Conservation (phyloP, 1,284 basidiomycete genomes). For the Pseudozyma pruni region DNA sequence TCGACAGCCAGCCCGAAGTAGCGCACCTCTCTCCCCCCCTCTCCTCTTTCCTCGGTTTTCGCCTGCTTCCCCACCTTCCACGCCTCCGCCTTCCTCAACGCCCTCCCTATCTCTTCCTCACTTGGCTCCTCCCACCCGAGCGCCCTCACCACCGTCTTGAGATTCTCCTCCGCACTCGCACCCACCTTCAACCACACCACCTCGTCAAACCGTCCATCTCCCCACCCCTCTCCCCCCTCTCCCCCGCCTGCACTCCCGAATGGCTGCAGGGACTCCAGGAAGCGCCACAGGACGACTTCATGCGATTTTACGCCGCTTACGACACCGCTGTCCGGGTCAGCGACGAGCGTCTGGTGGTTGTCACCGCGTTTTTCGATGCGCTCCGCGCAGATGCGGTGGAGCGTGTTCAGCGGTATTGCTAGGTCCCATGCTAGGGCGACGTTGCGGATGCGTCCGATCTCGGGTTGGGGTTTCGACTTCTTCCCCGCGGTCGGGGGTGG, state of each 20-base stretch:
- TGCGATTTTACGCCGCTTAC: slow-evolving; percentile 69
- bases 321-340: slow-evolving; percentile 16
- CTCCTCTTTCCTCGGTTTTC: background rate
- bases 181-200: slow-evolving; percentile 76
- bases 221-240: slow-evolving; percentile 60
- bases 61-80: slow-evolving; percentile 31
- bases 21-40: slow-evolving; percentile 8
- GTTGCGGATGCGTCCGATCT: slow-evolving; percentile 45
- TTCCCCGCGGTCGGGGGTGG: background rate
- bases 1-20: slow-evolving; percentile 60
- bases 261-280: slow-evolving; percentile 74
- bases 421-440: slow-evolving; percentile 58
- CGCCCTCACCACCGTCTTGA: slow-evolving; percentile 16
- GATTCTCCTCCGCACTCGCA: slow-evolving; percentile 65
- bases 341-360: slow-evolving; percentile 62
- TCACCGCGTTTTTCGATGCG: slow-evolving; percentile 56
- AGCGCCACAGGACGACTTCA: slow-evolving; percentile 83
- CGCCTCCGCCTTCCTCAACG: slow-evolving; percentile 26
- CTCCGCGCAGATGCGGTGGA: slow-evolving; percentile 51
- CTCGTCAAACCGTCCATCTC: slow-evolving; percentile 73
- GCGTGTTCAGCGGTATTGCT: slow-evolving; percentile 51
- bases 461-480: slow-evolving; percentile 1
- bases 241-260: slow-evolving; percentile 70
- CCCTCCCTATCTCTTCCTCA: slow-evolving; percentile 11
- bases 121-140: slow-evolving; percentile 29